phyloP scores from a whole-genome alignment of 768 basidiomycete species.

The Rhodotorula paludigena region DNA sequence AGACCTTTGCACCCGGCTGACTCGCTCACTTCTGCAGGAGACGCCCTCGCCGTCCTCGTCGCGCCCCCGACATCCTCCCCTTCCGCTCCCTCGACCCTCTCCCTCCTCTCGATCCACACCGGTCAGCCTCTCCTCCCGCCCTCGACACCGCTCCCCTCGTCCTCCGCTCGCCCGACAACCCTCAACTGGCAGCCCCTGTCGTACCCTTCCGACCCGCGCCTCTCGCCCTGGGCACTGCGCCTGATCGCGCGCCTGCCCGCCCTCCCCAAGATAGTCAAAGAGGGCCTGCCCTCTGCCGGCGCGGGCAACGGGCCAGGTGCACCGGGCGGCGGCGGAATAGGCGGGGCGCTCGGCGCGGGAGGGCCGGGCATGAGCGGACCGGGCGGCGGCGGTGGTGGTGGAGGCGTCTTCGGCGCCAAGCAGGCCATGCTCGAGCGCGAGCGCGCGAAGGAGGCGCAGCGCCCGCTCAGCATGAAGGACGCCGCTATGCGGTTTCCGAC shows the following conservation, averaged over 20 bases:
- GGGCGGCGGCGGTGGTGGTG: background rate
- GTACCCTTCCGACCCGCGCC: background rate
- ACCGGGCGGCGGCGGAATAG: background rate
- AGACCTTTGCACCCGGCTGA: background rate
- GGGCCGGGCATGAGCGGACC: background rate
- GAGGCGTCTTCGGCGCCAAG: conserved; percentile 36
- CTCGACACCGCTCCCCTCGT: background rate
- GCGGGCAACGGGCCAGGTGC: background rate
- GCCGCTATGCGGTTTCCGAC: conserved; percentile 20
- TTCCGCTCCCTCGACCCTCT: conserved; percentile 2
- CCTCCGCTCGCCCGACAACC: background rate
- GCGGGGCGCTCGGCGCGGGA: background rate
- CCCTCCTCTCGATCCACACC: conserved; percentile 27
- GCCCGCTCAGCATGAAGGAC: conserved; percentile 13
- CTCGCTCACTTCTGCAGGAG: conserved; percentile 7
- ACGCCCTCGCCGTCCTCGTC: conserved; percentile 16
- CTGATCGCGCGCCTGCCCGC: conserved; percentile 20
- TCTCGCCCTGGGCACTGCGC: conserved; percentile 7
- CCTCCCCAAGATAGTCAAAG: conserved; percentile 24
- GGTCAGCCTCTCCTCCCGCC: conserved; percentile 13
- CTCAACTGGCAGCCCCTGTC: conserved; percentile 27
- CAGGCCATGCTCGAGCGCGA: conserved; percentile 37
- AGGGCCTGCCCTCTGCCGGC: background rate
- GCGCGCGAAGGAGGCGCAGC: conserved; percentile 34
- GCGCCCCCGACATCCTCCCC: conserved; percentile 1